phyloP scores from a whole-genome alignment of 2,329 filamentous ascomycete species.

The Penicillium sp. region DNA sequence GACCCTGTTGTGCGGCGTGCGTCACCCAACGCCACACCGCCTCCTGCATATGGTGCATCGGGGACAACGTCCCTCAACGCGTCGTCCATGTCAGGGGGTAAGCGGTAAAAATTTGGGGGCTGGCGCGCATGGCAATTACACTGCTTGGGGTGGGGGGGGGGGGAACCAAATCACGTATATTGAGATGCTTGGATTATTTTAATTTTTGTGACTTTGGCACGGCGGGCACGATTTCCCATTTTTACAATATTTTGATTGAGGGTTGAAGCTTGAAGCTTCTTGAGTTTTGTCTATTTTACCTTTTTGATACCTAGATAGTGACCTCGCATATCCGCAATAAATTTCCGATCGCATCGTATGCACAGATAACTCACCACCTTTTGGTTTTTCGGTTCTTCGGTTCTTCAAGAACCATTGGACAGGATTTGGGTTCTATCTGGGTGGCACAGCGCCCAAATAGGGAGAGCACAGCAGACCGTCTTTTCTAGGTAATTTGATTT shows the following conservation, averaged over 20 bases:
- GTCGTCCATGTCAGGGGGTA: slow-evolving; percentile 33
- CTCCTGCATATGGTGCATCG: slow-evolving; percentile 42
- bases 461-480: slow-evolving; percentile 1
- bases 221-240: background rate
- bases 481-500: background rate
- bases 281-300: background rate
- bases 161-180: background rate
- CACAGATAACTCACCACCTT: background rate
- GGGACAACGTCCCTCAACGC: slow-evolving; percentile 38
- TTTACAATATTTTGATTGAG: background rate
- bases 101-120: slow-evolving; percentile 25
- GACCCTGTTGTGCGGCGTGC: slow-evolving; percentile 31
- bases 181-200: background rate
- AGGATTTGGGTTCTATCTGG: background rate
- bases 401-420: background rate
- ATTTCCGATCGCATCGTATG: slow-evolving; percentile 4
- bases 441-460: background rate
- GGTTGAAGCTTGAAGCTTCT: background rate
- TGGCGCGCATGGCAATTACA: background rate
- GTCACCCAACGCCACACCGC: slow-evolving; percentile 40
- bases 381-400: background rate
- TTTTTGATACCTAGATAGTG: slow-evolving; percentile 6
- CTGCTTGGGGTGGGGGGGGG: no score
- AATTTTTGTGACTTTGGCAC: background rate
- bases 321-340: background rate